These are phyloP conservation scores for Coelastrella sp. DNA, from an alignment of 139 green algal species.

Conservation along the genomic window DNA sequence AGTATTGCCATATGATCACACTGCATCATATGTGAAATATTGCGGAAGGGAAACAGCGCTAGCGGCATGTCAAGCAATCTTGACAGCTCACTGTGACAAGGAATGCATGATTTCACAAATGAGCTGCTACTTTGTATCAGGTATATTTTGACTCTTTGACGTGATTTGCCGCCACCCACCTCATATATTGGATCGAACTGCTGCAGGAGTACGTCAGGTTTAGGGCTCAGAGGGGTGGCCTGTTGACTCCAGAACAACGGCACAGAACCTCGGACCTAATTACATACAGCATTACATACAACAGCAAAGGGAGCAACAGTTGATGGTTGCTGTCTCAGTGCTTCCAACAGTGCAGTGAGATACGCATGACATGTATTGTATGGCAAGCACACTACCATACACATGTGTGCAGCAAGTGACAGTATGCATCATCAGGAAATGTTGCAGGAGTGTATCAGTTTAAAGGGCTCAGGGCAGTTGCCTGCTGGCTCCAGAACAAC, in stretches of 20 bases:
- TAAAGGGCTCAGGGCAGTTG: slow-evolving; percentile 73
- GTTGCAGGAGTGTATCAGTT: slow-evolving; percentile 85
- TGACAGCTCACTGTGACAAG: too few species aligned
- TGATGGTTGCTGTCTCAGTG: background rate
- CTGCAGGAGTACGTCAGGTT: slow-evolving; percentile 87
- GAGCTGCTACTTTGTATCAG: too few species aligned
- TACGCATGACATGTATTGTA: too few species aligned
- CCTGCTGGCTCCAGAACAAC: slow-evolving; percentile 94
- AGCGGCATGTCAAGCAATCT: too few species aligned
- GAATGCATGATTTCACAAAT: too few species aligned
- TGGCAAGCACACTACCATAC: too few species aligned
- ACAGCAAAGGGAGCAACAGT: background rate
- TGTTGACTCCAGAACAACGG: slow-evolving; percentile 96
- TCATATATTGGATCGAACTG: slow-evolving; percentile 89
- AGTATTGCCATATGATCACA: too few species aligned
- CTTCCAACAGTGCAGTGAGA: too few species aligned
- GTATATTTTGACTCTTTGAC: too few species aligned
- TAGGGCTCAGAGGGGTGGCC: slow-evolving; percentile 69
- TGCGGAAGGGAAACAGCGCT: too few species aligned
- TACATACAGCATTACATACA: background rate
- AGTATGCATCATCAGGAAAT: slow-evolving; percentile 49
- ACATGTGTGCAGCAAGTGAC: too few species aligned
- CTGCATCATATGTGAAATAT: too few species aligned
- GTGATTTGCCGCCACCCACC: slow-evolving; percentile 32
- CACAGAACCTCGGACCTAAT: slow-evolving; percentile 91